Base-by-base conservation (phyloP, 768 basidiomycete species). In the Trichaptum fuscoviolaceum region DNA sequence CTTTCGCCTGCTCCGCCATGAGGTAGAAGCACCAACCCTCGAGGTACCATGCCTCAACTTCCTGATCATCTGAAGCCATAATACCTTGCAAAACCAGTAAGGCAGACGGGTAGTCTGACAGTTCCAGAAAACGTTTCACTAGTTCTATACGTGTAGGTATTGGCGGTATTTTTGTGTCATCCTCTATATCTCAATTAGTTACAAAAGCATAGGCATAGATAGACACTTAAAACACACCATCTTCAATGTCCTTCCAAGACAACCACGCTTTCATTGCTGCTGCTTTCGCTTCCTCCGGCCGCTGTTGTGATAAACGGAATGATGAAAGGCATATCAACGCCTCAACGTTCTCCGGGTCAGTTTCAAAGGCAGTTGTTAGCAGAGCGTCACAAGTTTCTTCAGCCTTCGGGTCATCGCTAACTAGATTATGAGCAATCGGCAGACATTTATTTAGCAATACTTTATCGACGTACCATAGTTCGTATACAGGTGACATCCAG, bases 11-110 rank as follows among this genome's bases (percentile, higher is more conserved):
- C 74, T 91, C 89, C 0, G 87, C 84, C 85, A 92, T 87, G 60
- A 96, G 78, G 79, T 87, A 93, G 81, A 92, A 94, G 69, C 91
- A 90, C 94, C 94, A 97, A 64, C 94, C 95, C 76, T 96, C 94
- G 30, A 96, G 85, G 73, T 96, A 96, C 89, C 95, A 96, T 0
- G 89, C 95, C 71, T 96, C 94, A 15, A 95, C 88, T 64, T 93
- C 90, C 72, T 92, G 84, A 69, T 95, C 92, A 75, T 96, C 93
- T 0, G 87, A 77, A 10, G 89, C 84, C 77, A 95, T 87, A 10
- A 95, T 82, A 15, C 90, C 91, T 58, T 92, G 86, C 27, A 96
- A 77, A 17, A 95, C 87, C 12, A 88, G 76, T 6, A 96, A 77
- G 0, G 94, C 94, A 26, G 88, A 86, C 0, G 87, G 79, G 73